phyloP scores from a whole-genome alignment of 2,329 filamentous ascomycete species.

The Neurospora sp. region DNA sequence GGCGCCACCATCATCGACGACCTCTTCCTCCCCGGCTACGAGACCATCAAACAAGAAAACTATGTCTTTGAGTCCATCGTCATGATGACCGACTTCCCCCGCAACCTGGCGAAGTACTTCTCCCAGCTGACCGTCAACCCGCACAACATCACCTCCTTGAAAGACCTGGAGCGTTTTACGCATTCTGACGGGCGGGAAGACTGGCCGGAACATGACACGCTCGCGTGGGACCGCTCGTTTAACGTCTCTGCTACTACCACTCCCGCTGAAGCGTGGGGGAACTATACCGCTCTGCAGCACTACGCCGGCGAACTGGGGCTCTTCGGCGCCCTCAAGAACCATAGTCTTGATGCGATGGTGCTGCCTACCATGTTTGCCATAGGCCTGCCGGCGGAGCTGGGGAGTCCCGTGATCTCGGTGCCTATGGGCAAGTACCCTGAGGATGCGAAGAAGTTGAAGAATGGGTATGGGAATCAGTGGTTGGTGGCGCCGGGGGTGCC shows the following conservation, averaged over 20 bases:
- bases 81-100: conserved; percentile 46
- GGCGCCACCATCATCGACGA: conserved; percentile 43
- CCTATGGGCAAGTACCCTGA: conserved; percentile 50
- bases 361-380: conserved; percentile 43
- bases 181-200: conserved; percentile 40
- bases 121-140: conserved; percentile 47
- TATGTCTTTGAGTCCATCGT: conserved; percentile 29
- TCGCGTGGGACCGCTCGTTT: conserved; percentile 44
- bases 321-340: conserved; percentile 44
- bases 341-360: conserved; percentile 52
- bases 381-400: conserved; percentile 44
- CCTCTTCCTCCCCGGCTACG: conserved; percentile 45
- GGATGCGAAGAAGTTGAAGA: conserved; percentile 34
- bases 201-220: conserved; percentile 48
- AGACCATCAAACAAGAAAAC: conserved; percentile 13
- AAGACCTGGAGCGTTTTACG: conserved; percentile 45
- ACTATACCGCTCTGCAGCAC: conserved; percentile 43
- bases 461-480: conserved; percentile 40
- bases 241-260: conserved; percentile 42
- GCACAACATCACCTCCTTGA: conserved; percentile 39
- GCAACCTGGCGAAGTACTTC: conserved; percentile 46
- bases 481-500: conserved; percentile 37
- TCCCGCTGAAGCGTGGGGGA: conserved; percentile 32
- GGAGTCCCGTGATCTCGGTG: conserved; percentile 51
- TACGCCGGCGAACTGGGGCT: conserved; percentile 48